Base-by-base conservation (phyloP, 305 asterid species). In the Stenogyne calaminthoides region DNA sequence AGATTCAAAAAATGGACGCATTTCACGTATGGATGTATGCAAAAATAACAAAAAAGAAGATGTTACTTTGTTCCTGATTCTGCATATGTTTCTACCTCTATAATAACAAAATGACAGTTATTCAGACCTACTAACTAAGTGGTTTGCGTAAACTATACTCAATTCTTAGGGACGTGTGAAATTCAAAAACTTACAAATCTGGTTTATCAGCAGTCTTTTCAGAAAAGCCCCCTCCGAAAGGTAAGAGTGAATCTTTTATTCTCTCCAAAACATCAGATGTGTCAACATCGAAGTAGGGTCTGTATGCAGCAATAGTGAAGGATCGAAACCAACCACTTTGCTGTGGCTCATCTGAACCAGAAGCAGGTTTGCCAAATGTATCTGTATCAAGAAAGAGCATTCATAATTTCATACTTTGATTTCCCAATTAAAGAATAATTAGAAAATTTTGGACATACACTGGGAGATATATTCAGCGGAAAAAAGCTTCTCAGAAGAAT, bases 221-320 rank as follows among this genome's bases (percentile, higher is more conserved):
- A 1, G 86, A 82, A 77, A 95, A 95, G 84, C 83, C 87, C 79
- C 97, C 99, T 63, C 80, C 79, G 81, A 95, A 95, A 70, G 99
- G 99, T 73, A 92, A 80, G 37, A 95, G 90, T 19, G 99, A 95
- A 80, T 95, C 93, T 82, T 80, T 88, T 70, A 95, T 87, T 88
- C 99, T 92, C 67, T 95, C 98, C 14, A 95, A 34, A 42, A 95
- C 95, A 89, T 95, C 98, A 68, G 98, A 84, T 2, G 99, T 90
- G 83, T 95, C 99, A 64, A 95, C 99, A 80, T 92, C 97, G 81
- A 95, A 95, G 67, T 95, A 95, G 62, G 99, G 99, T 80, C 84
- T 88, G 86, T 92, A 95, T 54, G 99, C 93, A 82, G 89, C 90
- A 82, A 95, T 54, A 42, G 98, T 83, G 89, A 95, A 92, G 69